Base-by-base conservation (phyloP, 2,329 filamentous ascomycete genomes). In the Herpotrichia juniperi region DNA sequence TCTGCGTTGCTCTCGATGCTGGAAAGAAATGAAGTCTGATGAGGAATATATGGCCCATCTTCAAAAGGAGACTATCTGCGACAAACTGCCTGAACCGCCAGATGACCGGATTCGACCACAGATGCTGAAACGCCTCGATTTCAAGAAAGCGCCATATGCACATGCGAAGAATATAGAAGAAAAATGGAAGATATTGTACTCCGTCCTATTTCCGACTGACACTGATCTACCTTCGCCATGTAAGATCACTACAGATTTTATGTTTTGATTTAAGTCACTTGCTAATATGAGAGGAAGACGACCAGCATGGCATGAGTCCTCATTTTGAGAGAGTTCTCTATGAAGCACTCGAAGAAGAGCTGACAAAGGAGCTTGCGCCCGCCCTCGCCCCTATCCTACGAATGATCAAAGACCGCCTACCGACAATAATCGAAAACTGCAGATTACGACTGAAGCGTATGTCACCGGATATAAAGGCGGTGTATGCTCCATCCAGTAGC, bases 171-270 rank as follows among this genome's bases (percentile, higher is more conserved):
- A 24, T 21, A 40, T 37, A 3, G 56, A 59, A 26, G 46, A 56
- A 25, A 59, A 59, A 32, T 59, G 56, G 56, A 54, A 39, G 19
- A 56, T 57, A 14, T 11, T 59, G 26, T 59, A 50, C 42, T 24
- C 7, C 12, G 26, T 45, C 14, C 31, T 59, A 4, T 59, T 59
- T 26, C 51, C 56, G n/a, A 28, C 42, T n/a, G 51, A 59, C 11
- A 37, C 12, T n/a, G 22, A 53, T 21, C 26, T 54, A 8, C 56
- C 56, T 2, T 59, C 56, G 14, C 53, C 56, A 17, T 59, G 50
- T 56, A 53, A 50, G 14, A 10, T 22, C 39, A 11, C 8, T 35
- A n/a, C 2, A 40, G 14, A 7, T 30, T n/a, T 12, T 28, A 4
- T n/a, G 14, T 31, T 16, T 37, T 17, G 14, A 22, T 19, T n/a